Evolutionary conservation across 441 rosid species (phyloP), one percentile per base, ranked within the genome.

Genomic region (Brassica balearica): DNA sequence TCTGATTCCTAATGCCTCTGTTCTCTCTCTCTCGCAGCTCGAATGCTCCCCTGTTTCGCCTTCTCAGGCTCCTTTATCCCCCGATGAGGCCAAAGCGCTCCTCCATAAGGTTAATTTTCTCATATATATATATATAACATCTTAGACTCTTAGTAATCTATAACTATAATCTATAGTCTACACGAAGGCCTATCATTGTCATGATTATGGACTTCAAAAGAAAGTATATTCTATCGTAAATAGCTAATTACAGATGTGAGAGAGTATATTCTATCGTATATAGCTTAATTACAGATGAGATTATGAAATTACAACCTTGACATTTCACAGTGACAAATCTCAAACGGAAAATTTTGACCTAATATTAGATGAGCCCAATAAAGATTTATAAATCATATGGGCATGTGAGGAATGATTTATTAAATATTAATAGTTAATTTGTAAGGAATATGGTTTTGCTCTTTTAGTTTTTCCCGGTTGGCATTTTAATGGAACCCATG

Each of bases 1-100:
- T 77, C 84, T 95, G 12, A 95, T 95, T 34, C 99, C 97, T 14
- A 85, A 76, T 27, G 64, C 87, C 17, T 87, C 97, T 12, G 92
- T 92, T 59, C 81, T 95, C 12, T 91, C 98, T n/a, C 98, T 95
- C 67, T 71, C 97, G 0, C 85, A 87, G 77, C 93, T 81, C 36
- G 77, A 89, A 0, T 87, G 91, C 67, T 80, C 92, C 20, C 89
- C 92, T 71, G 77, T 89, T 60, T 88, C 98, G 38, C 88, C 89
- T 29, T 71, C 90, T n/a, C 92, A 88, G 68, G 25, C 81, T 74
- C 96, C 99, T 43, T 74, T 95, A 87, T 83, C 91, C 1, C 10
- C 70, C 4, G 92, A 83, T 14, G 98, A 90, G 38, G 94, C 92
- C 17, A 84, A 74, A 78, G 76, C 62, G 58, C 88, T 93, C 20